Conservation (phyloP, 257 asterid genomes). For the Osmanthus fragrans region DNA sequence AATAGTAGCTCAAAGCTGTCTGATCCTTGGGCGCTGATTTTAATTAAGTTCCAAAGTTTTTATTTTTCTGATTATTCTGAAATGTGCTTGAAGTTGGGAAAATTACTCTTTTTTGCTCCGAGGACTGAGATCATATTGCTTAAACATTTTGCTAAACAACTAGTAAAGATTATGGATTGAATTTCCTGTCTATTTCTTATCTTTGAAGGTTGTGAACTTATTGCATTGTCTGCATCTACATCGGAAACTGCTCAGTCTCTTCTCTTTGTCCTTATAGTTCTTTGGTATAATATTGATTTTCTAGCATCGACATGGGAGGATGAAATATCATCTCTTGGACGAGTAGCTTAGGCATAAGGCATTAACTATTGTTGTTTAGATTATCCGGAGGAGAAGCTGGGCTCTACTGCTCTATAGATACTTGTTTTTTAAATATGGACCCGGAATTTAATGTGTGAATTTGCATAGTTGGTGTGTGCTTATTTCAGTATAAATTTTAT, state of each 20-base stretch:
- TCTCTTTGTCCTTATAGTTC: not conserved
- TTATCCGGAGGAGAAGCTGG: not conserved
- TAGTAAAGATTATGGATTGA: not conserved
- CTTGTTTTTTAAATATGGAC: not conserved
- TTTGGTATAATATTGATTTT: not conserved
- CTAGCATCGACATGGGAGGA: not conserved
- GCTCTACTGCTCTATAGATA: not conserved
- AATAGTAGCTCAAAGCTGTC: conserved; percentile 4
- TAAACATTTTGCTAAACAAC: not conserved
- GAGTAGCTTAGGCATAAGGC: not conserved
- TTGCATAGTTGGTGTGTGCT: not conserved
- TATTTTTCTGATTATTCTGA: not conserved
- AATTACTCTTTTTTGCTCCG: not conserved
- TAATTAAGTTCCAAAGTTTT: conserved; percentile 4
- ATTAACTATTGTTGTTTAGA: not conserved
- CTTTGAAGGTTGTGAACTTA: not conserved
- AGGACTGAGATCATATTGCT: not conserved
- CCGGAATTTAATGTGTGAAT: not conserved
- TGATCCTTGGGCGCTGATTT: not conserved
- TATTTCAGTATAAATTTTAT: not conserved
- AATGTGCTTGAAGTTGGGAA: not conserved
- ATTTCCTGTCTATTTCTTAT: not conserved
- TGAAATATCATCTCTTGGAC: not conserved
- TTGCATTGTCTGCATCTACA: not conserved
- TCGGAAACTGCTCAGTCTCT: not conserved